Evolutionary conservation across 108 stramenopile genomes (phyloP), one percentile per base, ranked within the genome.

Genomic region (Pseudonitzschia delicatissima): DNA sequence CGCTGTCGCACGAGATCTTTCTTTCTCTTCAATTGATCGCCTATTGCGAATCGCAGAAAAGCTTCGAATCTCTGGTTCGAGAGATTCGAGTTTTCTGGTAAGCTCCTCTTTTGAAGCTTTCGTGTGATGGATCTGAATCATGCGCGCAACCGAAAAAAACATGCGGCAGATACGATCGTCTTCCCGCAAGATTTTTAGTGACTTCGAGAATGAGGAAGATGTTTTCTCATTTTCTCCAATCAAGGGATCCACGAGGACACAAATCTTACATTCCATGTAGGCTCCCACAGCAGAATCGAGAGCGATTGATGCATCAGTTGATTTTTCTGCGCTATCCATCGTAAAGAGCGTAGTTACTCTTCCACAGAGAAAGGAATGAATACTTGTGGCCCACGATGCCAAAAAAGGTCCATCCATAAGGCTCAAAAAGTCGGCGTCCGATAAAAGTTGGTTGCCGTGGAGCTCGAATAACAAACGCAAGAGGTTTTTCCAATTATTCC

Each of bases 381-480:
- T 62, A 5, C 32, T 47, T 17, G 52, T 26, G 2, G 78, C 72
- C 87, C 87, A 91, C 1, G 37, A 49, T 11, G 65, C 50, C 29
- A 94, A 48, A 17, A 91, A 42, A 55, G 89, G 86, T 47, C 84
- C 87, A 65, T 94, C 93, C 17, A 94, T 49, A 13, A 91, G 44
- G 61, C 79, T 84, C 63, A 91, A 58, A 73, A 89, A 84, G 27
- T 87, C 86, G 55, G 71, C 66, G 28, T 72, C 58, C 1, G 86
- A 79, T 47, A 93, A 61, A 32, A 93, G 62, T 0, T 76, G 72
- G 6, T 29, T 4, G 9, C 63, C 66, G 66, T 84, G 77, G 45
- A 77, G 71, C 26, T 81, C 67, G 29, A 77, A 77, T 8, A 77
- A 21, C 23, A 80, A 51, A 4, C 68, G 28, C 0, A 86, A 18